phyloP scores from a whole-genome alignment of 2,329 filamentous ascomycete genomes.

The Fusarium brevicatenulatum region DNA sequence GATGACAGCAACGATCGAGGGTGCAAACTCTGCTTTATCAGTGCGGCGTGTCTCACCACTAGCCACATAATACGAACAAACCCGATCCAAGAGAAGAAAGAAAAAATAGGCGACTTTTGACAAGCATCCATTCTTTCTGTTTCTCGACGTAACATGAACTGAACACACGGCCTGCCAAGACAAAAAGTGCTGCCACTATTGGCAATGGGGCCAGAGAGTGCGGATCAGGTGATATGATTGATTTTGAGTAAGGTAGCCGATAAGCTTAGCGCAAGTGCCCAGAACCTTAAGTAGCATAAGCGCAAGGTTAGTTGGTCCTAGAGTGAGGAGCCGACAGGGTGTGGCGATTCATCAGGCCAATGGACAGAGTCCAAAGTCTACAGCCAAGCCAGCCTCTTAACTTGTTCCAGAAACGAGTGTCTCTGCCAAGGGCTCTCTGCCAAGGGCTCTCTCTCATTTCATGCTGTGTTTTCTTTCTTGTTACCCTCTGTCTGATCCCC shows the following conservation, averaged over 20 bases:
- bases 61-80: neutral
- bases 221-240: slow-evolving; percentile 19
- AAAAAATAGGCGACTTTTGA: slow-evolving; percentile 1
- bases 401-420: slow-evolving; percentile 28
- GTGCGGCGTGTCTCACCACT: slow-evolving; percentile 6
- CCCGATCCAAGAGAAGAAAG: neutral
- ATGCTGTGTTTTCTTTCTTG: neutral
- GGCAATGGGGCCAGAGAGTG: slow-evolving; percentile 5
- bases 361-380: neutral
- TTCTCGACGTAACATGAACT: slow-evolving; percentile 8
- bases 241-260: slow-evolving; percentile 17
- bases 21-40: slow-evolving; percentile 1
- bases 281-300: slow-evolving; percentile 40
- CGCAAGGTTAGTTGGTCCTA: slow-evolving; percentile 27
- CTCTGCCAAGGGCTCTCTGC: slow-evolving; percentile 6
- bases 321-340: slow-evolving; percentile 12
- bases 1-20: neutral
- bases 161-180: slow-evolving; percentile 17
- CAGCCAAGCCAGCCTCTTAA: slow-evolving; percentile 27
- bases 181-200: slow-evolving; percentile 11
- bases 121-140: neutral
- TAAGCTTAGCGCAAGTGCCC: slow-evolving; percentile 41
- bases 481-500: slow-evolving; percentile 4
- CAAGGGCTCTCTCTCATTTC: neutral
- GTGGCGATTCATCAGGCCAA: slow-evolving; percentile 19